Percentiles rank a stretch among this genome's conserved stretches.
Evolutionary conservation across 495 filamentous ascomycete genomes (phyloP).

Genomic region (Rostrohypoxylon terebratum): DNA sequence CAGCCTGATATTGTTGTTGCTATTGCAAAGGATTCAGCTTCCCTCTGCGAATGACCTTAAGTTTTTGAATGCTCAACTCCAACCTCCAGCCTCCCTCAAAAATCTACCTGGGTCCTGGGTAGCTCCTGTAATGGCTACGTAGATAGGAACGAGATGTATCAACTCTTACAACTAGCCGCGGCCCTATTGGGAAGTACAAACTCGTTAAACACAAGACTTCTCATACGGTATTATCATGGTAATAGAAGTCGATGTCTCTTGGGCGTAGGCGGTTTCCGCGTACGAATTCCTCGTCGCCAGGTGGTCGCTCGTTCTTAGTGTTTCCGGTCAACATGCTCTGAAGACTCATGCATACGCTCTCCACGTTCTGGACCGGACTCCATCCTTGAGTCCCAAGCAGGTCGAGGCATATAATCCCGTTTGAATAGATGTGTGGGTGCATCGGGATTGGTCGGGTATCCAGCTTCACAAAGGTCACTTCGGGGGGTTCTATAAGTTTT

Average conservation of each 20-base stretch:
- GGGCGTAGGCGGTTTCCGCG: constrained; percentile 79
- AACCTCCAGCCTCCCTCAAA: constrained; percentile 22
- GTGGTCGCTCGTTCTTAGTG: constrained; percentile 85
- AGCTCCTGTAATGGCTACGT: constrained; percentile 37
- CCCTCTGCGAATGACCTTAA: constrained; percentile 15
- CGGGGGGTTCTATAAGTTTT: constrained; percentile 77
- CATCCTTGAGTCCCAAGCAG: constrained; percentile 88
- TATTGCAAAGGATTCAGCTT: constrained; percentile 31
- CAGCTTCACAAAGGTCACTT: constrained; percentile 84
- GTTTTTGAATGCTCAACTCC: constrained; percentile 36
- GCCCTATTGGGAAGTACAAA: neutral
- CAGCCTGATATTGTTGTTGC: constrained; percentile 17
- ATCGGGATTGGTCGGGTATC: constrained; percentile 83
- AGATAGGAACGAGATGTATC: constrained; percentile 37
- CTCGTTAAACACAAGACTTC: constrained; percentile 36
- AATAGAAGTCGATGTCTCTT: constrained; percentile 86
- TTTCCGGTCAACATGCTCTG: constrained; percentile 99
- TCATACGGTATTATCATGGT: constrained; percentile 85
- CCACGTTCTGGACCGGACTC: constrained; percentile 96
- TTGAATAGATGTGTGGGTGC: constrained; percentile 97
- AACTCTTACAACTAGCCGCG: constrained; percentile 11
- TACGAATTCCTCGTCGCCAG: constrained; percentile 88
- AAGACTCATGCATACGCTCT: constrained; percentile 96
- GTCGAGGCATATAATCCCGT: constrained; percentile 97
- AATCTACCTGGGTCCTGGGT: neutral